These are phyloP conservation scores for Neonectria punicea DNA, from an alignment of 2,329 filamentous ascomycete species.

Conservation along the genomic window DNA sequence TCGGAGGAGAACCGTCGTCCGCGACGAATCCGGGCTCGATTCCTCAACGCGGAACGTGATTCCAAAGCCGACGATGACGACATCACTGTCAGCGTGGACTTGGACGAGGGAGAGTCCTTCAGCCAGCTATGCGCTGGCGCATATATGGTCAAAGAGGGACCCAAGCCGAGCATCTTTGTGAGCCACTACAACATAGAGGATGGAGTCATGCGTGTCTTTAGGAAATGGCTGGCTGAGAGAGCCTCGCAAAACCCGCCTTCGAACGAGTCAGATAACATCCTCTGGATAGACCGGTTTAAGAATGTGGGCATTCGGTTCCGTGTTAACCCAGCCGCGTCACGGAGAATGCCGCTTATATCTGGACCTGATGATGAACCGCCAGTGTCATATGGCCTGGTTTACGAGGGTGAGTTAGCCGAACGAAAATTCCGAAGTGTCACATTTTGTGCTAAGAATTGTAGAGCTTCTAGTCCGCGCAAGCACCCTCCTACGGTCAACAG, in stretches of 20 bases:
- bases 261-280: not conserved
- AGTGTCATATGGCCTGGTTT: not conserved
- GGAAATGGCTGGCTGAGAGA: not conserved
- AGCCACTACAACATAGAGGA: not conserved
- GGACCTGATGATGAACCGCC: not conserved
- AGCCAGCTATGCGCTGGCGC: not conserved
- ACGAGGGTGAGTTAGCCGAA: not conserved
- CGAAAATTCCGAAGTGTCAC: not conserved
- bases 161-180: not conserved
- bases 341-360: not conserved
- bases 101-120: not conserved
- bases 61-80: not conserved
- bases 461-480: conserved; percentile 13
- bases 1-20: conserved; percentile 61
- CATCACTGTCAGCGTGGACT: not conserved
- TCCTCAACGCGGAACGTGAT: not conserved
- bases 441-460: not conserved
- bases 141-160: not conserved
- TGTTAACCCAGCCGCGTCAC: not conserved
- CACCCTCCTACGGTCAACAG: not conserved
- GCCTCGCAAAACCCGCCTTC: not conserved
- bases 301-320: not conserved
- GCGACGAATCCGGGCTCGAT: conserved; percentile 36
- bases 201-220: not conserved
- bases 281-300: not conserved